Base-by-base conservation (phyloP, 1,284 basidiomycete genomes). In the Boletus nobilissimus region DNA sequence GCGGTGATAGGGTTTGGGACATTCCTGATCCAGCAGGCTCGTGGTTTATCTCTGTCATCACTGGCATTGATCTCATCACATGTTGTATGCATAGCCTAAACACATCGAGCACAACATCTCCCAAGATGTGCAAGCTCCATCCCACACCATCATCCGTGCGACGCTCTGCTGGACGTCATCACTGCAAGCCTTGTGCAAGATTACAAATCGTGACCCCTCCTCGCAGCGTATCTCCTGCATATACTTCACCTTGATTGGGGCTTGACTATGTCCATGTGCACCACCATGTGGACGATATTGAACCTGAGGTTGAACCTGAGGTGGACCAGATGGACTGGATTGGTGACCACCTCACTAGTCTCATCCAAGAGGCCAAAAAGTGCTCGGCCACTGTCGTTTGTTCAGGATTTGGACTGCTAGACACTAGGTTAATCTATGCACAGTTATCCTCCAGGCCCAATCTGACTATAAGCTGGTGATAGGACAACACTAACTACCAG, bases 331-430 rank as follows among this genome's bases (percentile, higher is more conserved):
- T 95, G 92, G 92, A 94, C 78, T 94, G 92, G 93, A 93, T 95
- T 76, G 92, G 93, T 19, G 92, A 90, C 78, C 90, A 90, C 80
- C 89, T 95, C 43, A 85, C 90, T 32, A 86, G 86, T 77, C 89
- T 95, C 65, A 95, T 95, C 78, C 90, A 92, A 81, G 92, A 95
- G 80, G 94, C n/a, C n/a, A n/a, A n/a, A n/a, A n/a, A n/a, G n/a
- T n/a, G n/a, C n/a, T n/a, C n/a, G n/a, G n/a, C n/a, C n/a, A n/a
- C n/a, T n/a, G n/a, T n/a, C n/a, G n/a, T n/a, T n/a, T n/a, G n/a
- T n/a, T n/a, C n/a, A n/a, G n/a, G n/a, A n/a, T n/a, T n/a, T n/a
- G n/a, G n/a, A n/a, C n/a, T n/a, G n/a, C n/a, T n/a, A n/a, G n/a
- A n/a, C n/a, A n/a, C n/a, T n/a, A n/a, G n/a, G n/a, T n/a, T n/a